A percentile compares a stretch with the other conserved stretches of the same genome.
These are phyloP conservation scores for Papiliotrema flavescens DNA, from an alignment of 1,284 basidiomycete genomes.

Conservation along the genomic window DNA sequence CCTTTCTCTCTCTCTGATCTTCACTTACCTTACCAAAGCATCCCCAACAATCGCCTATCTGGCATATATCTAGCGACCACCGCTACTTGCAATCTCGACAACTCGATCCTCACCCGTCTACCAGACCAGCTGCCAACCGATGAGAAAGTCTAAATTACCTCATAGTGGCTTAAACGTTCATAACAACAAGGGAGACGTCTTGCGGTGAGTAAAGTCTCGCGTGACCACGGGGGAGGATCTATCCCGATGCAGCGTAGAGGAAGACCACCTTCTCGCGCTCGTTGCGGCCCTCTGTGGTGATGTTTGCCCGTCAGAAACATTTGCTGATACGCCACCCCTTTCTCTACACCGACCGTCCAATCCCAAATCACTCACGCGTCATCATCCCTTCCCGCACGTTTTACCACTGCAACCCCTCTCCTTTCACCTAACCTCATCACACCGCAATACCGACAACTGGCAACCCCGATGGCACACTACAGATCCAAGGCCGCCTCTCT, in stretches of 20 bases:
- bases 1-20: too few relatives aligned
- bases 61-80: too few relatives aligned
- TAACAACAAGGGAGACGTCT: constrained; percentile 26
- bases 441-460: too few relatives aligned
- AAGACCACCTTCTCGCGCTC: too few relatives aligned
- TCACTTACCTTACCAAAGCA: too few relatives aligned
- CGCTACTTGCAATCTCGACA: too few relatives aligned
- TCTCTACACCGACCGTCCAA: background rate
- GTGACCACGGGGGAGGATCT: background rate
- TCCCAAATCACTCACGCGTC: background rate
- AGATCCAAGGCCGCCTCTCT: constrained; percentile 38
- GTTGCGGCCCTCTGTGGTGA: background rate
- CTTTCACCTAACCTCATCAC: background rate
- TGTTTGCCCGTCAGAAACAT: background rate
- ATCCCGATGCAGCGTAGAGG: too few relatives aligned
- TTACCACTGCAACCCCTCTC: background rate
- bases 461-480: constrained; percentile 6
- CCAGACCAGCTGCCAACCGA: constrained; percentile 13
- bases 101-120: too few relatives aligned
- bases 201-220: constrained; percentile 25
- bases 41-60: too few relatives aligned
- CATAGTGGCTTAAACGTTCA: constrained; percentile 36
- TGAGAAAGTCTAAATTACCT: constrained; percentile 46
- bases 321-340: background rate
- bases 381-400: constrained; percentile 1